Evolutionary conservation across 2,329 filamentous ascomycete species (phyloP).

Genomic region (Phoma sp.): DNA sequence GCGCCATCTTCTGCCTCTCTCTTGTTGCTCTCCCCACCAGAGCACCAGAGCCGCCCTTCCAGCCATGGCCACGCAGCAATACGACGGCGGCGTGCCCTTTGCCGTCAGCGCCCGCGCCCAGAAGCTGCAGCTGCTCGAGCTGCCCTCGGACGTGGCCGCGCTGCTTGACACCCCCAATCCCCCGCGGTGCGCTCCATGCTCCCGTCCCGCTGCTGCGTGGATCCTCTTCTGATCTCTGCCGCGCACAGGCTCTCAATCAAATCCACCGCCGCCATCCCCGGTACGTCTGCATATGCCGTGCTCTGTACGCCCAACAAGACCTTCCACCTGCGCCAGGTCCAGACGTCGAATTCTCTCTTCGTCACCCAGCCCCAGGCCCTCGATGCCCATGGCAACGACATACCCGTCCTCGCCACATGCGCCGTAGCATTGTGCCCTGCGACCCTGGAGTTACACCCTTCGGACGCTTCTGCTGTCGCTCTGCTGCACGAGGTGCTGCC

Average conservation of each 20-base stretch:
- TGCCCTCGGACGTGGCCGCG: slow-evolving; percentile 63
- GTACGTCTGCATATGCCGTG: slow-evolving; percentile 58
- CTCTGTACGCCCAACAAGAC: slow-evolving; percentile 65
- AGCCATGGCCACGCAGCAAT: slow-evolving; percentile 54
- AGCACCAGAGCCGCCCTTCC: neutral
- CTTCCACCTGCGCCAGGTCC: slow-evolving; percentile 68
- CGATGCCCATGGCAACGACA: slow-evolving; percentile 44
- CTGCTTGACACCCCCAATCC: slow-evolving; percentile 58
- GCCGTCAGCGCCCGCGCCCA: slow-evolving; percentile 55
- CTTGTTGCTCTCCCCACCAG: slow-evolving; percentile 2
- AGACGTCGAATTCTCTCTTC: slow-evolving; percentile 69
- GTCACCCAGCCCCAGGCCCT: slow-evolving; percentile 55
- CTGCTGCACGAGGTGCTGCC: slow-evolving; percentile 49
- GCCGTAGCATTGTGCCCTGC: slow-evolving; percentile 54
- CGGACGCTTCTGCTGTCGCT: slow-evolving; percentile 43
- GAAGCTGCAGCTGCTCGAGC: slow-evolving; percentile 65
- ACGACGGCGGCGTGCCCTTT: slow-evolving; percentile 51
- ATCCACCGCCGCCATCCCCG: slow-evolving; percentile 33
- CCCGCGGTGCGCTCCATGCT: slow-evolving; percentile 48
- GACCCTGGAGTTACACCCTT: slow-evolving; percentile 52
- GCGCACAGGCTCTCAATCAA: slow-evolving; percentile 46
- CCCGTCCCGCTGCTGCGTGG: slow-evolving; percentile 22
- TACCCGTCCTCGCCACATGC: slow-evolving; percentile 43
- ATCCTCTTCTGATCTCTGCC: slow-evolving; percentile 30
- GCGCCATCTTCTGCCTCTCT: neutral